Conservation (phyloP, 2,329 filamentous ascomycete species). For the Aspergillus sp. region DNA sequence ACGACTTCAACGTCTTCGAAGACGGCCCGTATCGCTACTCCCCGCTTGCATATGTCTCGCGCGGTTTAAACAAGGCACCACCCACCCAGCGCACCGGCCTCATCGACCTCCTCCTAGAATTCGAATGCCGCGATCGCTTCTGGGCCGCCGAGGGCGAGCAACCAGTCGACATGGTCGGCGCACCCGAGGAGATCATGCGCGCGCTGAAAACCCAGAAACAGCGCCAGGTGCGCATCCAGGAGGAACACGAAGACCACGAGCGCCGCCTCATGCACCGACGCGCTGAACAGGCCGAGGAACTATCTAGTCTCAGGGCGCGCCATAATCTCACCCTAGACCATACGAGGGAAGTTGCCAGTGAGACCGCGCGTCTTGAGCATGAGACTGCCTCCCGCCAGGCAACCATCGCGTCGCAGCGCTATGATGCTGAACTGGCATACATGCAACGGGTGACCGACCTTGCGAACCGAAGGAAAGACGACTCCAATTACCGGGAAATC, state of each 20-base stretch:
- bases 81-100: background rate
- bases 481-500: constrained; percentile 1
- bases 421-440: constrained; percentile 6
- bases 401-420: constrained; percentile 2
- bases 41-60: constrained; percentile 2
- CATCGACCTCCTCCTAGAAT: background rate
- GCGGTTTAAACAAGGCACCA: constrained; percentile 1
- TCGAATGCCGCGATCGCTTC: constrained; percentile 6
- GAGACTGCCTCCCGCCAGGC: constrained; percentile 3
- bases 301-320: background rate
- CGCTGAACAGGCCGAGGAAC: constrained; percentile 3
- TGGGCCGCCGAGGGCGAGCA: constrained; percentile 10
- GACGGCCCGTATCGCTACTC: constrained; percentile 5
- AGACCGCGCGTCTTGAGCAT: constrained; percentile 3
- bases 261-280: constrained; percentile 1
- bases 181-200: constrained; percentile 4
- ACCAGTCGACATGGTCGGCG: constrained; percentile 2
- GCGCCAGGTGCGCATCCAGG: background rate
- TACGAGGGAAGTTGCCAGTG: background rate
- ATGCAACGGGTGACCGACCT: constrained; percentile 7
- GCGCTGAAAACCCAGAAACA: background rate
- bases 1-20: constrained; percentile 8
- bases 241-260: constrained; percentile 9
- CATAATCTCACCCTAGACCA: background rate
- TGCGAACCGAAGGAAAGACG: constrained; percentile 3